A percentile compares a stretch with the other conserved stretches of the same genome.
These are phyloP conservation scores for Termitomyces sp. DNA, from an alignment of 768 basidiomycete genomes.

Conservation along the genomic window DNA sequence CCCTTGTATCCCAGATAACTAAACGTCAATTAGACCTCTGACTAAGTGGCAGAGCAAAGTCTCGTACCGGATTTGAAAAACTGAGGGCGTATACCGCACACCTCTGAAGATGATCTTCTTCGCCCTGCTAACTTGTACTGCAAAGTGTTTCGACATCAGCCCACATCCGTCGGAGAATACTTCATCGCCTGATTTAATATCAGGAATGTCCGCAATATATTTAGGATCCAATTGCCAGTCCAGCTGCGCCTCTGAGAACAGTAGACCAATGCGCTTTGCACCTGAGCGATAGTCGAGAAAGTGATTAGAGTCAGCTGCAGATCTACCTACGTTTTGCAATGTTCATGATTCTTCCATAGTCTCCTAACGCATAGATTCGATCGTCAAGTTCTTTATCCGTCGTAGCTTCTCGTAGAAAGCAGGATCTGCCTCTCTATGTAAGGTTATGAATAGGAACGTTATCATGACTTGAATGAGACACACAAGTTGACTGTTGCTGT, in stretches of 20 bases:
- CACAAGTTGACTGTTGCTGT: conserved; percentile 69
- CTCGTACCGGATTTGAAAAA: conserved; percentile 59
- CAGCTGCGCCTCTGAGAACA: conserved; percentile 62
- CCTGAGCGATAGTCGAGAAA: conserved; percentile 31
- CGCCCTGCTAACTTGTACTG: conserved; percentile 46
- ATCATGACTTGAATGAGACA: not conserved
- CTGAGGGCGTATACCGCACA: conserved; percentile 53
- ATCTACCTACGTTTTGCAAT: conserved; percentile 52
- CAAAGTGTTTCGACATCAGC: conserved; percentile 51
- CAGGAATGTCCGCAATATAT: conserved; percentile 51
- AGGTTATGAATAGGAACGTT: not conserved
- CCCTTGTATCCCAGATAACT: conserved; percentile 75
- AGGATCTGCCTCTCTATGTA: conserved; percentile 54
- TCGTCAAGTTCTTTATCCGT: conserved; percentile 53
- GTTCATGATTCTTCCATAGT: conserved; percentile 60
- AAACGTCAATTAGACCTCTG: not conserved
- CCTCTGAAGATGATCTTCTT: conserved; percentile 56
- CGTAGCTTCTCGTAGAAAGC: conserved; percentile 55
- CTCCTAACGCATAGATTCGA: conserved; percentile 55
- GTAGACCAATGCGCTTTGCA: conserved; percentile 64
- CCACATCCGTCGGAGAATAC: conserved; percentile 70
- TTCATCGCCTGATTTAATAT: conserved; percentile 54
- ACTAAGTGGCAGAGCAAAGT: not conserved
- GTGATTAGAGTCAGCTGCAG: not conserved
- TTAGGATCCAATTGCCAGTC: conserved; percentile 52